A percentile compares a stretch with the other conserved stretches of the same genome.
Evolutionary conservation across 768 basidiomycete species (phyloP).

Genomic region (Boletus sp.): DNA sequence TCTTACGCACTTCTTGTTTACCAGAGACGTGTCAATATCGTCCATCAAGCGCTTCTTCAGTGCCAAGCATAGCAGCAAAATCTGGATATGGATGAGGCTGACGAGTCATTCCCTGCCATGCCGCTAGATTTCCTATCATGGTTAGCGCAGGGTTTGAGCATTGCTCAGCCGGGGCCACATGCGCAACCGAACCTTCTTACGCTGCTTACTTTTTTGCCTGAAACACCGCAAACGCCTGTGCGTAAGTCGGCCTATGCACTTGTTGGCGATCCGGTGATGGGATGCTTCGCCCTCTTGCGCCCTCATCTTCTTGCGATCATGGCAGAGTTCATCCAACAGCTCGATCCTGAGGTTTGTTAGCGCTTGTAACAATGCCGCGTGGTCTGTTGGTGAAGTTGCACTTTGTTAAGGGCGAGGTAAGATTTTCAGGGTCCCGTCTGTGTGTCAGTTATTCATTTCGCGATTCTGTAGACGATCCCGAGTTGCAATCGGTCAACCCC

Average conservation of each 20-base stretch:
- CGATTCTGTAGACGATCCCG: slow-evolving; percentile 58
- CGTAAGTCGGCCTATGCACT: slow-evolving; percentile 98
- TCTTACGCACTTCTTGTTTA: slow-evolving; percentile 91
- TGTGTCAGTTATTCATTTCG: slow-evolving; percentile 2
- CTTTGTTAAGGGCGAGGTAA: slow-evolving; percentile 82
- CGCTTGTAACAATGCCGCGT: slow-evolving; percentile 98
- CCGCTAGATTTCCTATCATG: slow-evolving; percentile 96
- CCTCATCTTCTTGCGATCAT: slow-evolving; percentile 88
- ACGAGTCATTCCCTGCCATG: slow-evolving; percentile 96
- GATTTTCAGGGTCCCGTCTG: background rate
- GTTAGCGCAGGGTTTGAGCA: slow-evolving; percentile 89
- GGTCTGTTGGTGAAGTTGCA: slow-evolving; percentile 99
- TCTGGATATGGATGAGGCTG: slow-evolving; percentile 90
- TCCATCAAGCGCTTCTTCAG: slow-evolving; percentile 76
- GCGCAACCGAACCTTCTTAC: slow-evolving; percentile 77
- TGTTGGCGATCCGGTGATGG: slow-evolving; percentile 96
- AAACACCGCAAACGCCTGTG: slow-evolving; percentile 94
- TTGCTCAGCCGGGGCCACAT: slow-evolving; percentile 63
- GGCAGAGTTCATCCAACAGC: slow-evolving; percentile 83
- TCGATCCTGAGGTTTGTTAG: slow-evolving; percentile 92
- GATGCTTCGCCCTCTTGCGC: slow-evolving; percentile 83
- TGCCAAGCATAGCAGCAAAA: slow-evolving; percentile 89
- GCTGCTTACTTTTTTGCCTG: slow-evolving; percentile 82
- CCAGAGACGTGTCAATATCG: slow-evolving; percentile 84
- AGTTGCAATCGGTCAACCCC: slow-evolving; percentile 90